A percentile compares a stretch with the other conserved stretches of the same genome.
These are phyloP conservation scores for Mycosarcoma mackinlayi DNA, from an alignment of 1,284 basidiomycete species.

Conservation along the genomic window DNA sequence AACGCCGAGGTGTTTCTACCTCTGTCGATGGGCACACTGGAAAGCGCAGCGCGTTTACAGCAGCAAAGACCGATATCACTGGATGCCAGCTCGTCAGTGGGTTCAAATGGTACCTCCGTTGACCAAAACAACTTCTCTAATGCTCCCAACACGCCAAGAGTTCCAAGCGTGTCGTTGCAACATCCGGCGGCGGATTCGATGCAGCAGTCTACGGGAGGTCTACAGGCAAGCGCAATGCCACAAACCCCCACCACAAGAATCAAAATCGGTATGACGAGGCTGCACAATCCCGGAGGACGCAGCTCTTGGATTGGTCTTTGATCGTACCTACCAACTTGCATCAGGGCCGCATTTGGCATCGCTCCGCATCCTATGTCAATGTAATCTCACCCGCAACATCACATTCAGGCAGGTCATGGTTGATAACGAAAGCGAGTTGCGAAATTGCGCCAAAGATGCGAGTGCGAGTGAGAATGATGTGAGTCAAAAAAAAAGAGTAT, in stretches of 20 bases:
- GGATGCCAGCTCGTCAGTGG: conserved; percentile 36
- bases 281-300: conserved; percentile 89
- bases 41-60: conserved; percentile 7
- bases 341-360: too few relatives aligned
- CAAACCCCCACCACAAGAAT: conserved; percentile 69
- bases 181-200: conserved; percentile 3
- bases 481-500: conserved; percentile 1
- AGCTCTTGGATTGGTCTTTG: conserved; percentile 83
- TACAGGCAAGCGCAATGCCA: conserved; percentile 22
- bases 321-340: not conserved
- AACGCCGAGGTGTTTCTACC: conserved; percentile 89
- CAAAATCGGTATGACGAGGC: conserved; percentile 89
- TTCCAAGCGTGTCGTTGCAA: conserved; percentile 43
- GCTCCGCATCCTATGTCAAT: too few relatives aligned
- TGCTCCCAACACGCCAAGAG: conserved; percentile 59
- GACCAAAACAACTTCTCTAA: conserved; percentile 53
- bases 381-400: not conserved
- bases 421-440: not conserved
- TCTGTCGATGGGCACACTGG: conserved; percentile 43
- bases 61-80: conserved; percentile 23
- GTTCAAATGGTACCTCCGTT: conserved; percentile 19
- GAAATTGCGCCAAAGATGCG: conserved; percentile 12
- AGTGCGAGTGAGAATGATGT: conserved; percentile 5
- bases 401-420: not conserved
- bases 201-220: not conserved